Percentiles rank a stretch among this genome's conserved stretches.
Conservation (phyloP, 805 yeast genomes). For the Jamesozyma jinghongensis region DNA sequence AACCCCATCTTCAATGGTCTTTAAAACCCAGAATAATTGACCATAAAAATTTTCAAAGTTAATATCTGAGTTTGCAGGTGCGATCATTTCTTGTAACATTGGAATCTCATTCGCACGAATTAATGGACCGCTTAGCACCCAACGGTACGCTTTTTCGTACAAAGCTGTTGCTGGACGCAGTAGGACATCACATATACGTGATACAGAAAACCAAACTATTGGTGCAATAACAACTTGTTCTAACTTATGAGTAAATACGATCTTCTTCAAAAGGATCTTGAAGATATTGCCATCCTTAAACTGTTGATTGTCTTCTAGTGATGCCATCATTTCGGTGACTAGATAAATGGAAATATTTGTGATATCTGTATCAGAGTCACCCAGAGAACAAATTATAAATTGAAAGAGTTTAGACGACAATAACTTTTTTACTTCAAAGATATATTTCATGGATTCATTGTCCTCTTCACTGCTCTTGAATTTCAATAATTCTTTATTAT, state of each 20-base stretch:
- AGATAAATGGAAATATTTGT: conserved; percentile 36
- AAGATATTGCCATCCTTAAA: conserved; percentile 51
- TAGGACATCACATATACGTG: conserved; percentile 49
- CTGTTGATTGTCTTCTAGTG: conserved; percentile 34
- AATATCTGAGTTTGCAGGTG: conserved; percentile 15
- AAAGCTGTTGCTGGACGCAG: conserved; percentile 64
- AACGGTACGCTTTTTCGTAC: conserved; percentile 62
- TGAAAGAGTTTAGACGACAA: conserved; percentile 47
- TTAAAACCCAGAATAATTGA: conserved; percentile 60
- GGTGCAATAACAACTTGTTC: conserved; percentile 31
- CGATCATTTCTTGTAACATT: conserved; percentile 29
- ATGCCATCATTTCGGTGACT: conserved; percentile 36
- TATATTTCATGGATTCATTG: conserved; percentile 14
- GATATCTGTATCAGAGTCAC: conserved; percentile 22
- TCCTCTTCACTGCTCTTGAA: conserved; percentile 26
- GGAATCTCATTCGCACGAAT: conserved; percentile 38
- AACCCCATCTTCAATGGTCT: conserved; percentile 39
- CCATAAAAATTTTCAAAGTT: conserved; percentile 39
- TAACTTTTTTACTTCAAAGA: conserved; percentile 46
- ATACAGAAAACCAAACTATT: conserved; percentile 44
- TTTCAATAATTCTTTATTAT: conserved; percentile 54
- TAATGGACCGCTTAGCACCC: conserved; percentile 43
- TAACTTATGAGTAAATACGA: conserved; percentile 19
- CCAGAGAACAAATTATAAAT: conserved; percentile 39
- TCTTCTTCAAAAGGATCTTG: conserved; percentile 42